Conservation (phyloP, 2,329 filamentous ascomycete species). For the Aureobasidium lini region DNA sequence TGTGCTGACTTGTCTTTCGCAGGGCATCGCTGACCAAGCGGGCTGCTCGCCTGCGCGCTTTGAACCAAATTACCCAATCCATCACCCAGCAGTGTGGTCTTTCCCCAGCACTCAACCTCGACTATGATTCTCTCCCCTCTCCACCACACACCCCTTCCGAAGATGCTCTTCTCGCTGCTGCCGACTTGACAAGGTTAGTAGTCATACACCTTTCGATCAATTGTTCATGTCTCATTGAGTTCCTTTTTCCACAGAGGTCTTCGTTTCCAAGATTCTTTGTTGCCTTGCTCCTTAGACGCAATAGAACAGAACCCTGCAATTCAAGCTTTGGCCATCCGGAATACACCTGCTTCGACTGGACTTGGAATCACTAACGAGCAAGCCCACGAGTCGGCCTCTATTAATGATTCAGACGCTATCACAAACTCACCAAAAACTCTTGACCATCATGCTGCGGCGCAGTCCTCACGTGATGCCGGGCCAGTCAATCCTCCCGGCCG, state of each 20-base stretch:
- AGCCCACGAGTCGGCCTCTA: not conserved
- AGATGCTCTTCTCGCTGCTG: slow-evolving; percentile 48
- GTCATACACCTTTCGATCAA: slow-evolving; percentile 8
- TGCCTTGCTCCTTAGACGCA: slow-evolving; percentile 30
- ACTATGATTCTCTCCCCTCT: slow-evolving; percentile 39
- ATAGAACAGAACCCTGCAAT: slow-evolving; percentile 14
- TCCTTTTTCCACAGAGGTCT: slow-evolving; percentile 40
- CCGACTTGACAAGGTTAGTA: slow-evolving; percentile 51
- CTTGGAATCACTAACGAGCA: not conserved
- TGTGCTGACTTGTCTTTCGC: slow-evolving; percentile 23
- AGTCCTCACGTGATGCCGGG: not conserved
- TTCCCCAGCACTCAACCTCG: slow-evolving; percentile 37
- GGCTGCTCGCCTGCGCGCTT: slow-evolving; percentile 84
- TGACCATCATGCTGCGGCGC: not conserved
- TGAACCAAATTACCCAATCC: slow-evolving; percentile 73
- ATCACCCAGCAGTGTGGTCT: slow-evolving; percentile 24
- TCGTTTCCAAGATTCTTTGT: slow-evolving; percentile 49
- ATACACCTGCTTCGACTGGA: not conserved
- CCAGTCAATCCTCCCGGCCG: not conserved
- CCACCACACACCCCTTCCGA: slow-evolving; percentile 40
- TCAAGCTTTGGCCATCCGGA: not conserved
- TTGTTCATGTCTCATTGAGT: slow-evolving; percentile 1
- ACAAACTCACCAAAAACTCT: not conserved
- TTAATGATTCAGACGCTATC: not conserved
- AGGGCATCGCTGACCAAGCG: slow-evolving; percentile 61